A percentile compares a stretch with the other conserved stretches of the same genome.
Conservation (phyloP, 148 eudicot species). For the Chenopodium quinoa region DNA sequence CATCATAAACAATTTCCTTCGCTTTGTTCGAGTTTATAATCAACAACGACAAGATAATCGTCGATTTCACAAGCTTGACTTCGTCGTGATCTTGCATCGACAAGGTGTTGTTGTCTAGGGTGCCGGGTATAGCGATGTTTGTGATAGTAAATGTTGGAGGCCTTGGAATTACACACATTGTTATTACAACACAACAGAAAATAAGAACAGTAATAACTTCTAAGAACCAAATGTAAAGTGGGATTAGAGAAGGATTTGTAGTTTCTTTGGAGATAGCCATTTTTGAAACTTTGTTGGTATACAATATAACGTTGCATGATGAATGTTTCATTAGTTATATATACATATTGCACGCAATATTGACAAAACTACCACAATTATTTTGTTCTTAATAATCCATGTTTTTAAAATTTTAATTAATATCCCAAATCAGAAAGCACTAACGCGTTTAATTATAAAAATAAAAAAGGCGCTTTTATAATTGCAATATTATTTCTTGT, state of each 20-base stretch:
- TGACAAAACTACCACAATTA: background rate
- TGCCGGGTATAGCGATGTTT: background rate
- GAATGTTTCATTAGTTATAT: background rate
- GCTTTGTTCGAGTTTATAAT: slow-evolving; percentile 22
- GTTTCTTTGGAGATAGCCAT: slow-evolving; percentile 12
- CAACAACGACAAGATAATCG: slow-evolving; percentile 14
- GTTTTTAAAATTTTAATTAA: background rate
- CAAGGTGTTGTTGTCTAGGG: background rate
- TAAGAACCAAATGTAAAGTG: slow-evolving; percentile 23
- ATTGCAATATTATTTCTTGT: background rate
- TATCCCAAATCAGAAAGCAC: background rate
- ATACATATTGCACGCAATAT: background rate
- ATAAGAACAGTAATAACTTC: slow-evolving; percentile 22
- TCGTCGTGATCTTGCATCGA: background rate
- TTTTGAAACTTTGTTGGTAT: background rate
- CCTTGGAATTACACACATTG: slow-evolving; percentile 1
- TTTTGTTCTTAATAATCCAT: background rate
- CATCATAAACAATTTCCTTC: slow-evolving; percentile 19
- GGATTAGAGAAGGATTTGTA: slow-evolving; percentile 2
- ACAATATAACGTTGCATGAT: background rate
- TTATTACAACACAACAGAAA: slow-evolving; percentile 23
- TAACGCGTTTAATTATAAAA: slow-evolving; percentile 3
- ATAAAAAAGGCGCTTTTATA: background rate
- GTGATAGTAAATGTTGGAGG: slow-evolving; percentile 15
- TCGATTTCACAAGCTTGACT: slow-evolving; percentile 1